Percentiles rank a stretch among this genome's conserved stretches.
Evolutionary conservation across 805 yeast genomes (phyloP).

Genomic region (Metschnikowia dekortorum): DNA sequence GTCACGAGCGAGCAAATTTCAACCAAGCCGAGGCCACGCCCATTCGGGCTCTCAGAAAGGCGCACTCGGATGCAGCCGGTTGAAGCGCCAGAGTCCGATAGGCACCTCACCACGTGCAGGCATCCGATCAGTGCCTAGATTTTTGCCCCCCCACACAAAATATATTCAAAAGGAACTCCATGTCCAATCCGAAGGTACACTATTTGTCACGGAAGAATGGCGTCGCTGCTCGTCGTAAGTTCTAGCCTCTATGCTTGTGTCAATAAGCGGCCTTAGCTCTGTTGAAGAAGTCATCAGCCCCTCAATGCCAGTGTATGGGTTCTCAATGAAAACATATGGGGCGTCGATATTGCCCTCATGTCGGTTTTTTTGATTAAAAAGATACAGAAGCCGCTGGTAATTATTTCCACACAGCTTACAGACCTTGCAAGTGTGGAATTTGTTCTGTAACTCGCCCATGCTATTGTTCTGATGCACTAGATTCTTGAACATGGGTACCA

Average conservation of each 20-base stretch:
- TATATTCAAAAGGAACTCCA: slow-evolving; percentile 45
- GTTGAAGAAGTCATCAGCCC: not conserved
- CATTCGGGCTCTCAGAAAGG: not conserved
- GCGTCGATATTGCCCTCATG: slow-evolving; percentile 15
- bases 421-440: slow-evolving; percentile 16
- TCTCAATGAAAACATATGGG: slow-evolving; percentile 28
- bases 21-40: not conserved
- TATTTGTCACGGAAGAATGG: slow-evolving; percentile 1
- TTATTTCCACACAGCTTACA: slow-evolving; percentile 17
- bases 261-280: not conserved
- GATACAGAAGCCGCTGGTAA: slow-evolving; percentile 20
- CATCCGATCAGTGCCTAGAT: not conserved
- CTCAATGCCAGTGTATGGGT: slow-evolving; percentile 21
- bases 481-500: slow-evolving; percentile 32
- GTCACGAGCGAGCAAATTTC: not conserved
- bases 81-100: not conserved
- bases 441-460: slow-evolving; percentile 7
- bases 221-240: not conserved
- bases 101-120: not conserved
- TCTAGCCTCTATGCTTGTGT: not conserved
- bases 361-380: slow-evolving; percentile 24
- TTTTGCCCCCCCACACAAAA: not conserved
- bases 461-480: slow-evolving; percentile 7
- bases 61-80: not conserved
- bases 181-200: slow-evolving; percentile 39